These are phyloP conservation scores for Hypoxylon lenormandii DNA, from an alignment of 495 filamentous ascomycete genomes.

Conservation along the genomic window DNA sequence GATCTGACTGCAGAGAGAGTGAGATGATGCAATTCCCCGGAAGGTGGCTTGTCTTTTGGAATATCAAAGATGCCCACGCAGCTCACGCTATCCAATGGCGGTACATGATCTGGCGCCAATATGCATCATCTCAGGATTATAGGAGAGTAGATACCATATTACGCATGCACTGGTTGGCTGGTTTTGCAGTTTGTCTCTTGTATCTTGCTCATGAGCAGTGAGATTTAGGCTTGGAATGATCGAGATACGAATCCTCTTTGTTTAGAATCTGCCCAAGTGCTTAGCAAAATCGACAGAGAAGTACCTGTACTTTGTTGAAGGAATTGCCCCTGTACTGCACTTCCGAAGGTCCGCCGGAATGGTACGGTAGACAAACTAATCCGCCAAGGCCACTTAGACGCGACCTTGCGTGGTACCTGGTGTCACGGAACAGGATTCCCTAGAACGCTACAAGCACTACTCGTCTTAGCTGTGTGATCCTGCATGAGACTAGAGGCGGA, in stretches of 20 bases:
- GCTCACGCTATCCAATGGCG: slow-evolving; percentile 8
- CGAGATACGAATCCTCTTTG: slow-evolving; percentile 8
- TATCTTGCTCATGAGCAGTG: slow-evolving; percentile 7
- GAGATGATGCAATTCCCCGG: slow-evolving; percentile 34
- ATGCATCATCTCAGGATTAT: slow-evolving; percentile 15
- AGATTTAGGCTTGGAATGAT: not conserved
- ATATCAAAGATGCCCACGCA: slow-evolving; percentile 13
- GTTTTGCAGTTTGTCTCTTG: slow-evolving; percentile 6
- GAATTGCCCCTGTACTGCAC: slow-evolving; percentile 13
- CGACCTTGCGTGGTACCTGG: slow-evolving; percentile 33
- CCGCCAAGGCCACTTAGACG: slow-evolving; percentile 30
- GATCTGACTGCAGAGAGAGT: slow-evolving; percentile 25
- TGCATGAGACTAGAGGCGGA: slow-evolving; percentile 43
- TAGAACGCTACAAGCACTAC: slow-evolving; percentile 15
- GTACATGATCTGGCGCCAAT: slow-evolving; percentile 1
- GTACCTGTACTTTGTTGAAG: slow-evolving; percentile 31
- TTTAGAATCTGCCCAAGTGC: slow-evolving; percentile 5
- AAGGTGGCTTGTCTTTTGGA: slow-evolving; percentile 19
- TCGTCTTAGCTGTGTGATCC: slow-evolving; percentile 26
- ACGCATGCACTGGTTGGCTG: not conserved
- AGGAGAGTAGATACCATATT: slow-evolving; percentile 18
- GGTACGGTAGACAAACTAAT: slow-evolving; percentile 40
- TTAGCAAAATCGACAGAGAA: not conserved
- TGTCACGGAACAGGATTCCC: slow-evolving; percentile 39
- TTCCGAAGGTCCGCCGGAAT: slow-evolving; percentile 31